Conservation (phyloP, 2,329 filamentous ascomycete species). For the Apiospora arundinis region DNA sequence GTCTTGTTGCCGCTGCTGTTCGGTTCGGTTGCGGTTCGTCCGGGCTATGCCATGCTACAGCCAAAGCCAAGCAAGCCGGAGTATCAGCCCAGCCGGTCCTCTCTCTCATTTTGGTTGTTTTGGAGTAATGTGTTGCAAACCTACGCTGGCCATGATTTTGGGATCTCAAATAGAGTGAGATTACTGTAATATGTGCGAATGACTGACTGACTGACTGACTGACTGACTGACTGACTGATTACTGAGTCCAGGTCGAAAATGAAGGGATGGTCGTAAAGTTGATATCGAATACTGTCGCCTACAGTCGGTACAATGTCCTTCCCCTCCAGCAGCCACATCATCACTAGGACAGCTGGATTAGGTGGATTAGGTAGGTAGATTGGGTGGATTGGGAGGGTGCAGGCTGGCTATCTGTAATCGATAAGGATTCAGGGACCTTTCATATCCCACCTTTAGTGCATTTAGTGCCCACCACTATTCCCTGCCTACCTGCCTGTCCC, state of each 20-base stretch:
- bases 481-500: not conserved
- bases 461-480: no score
- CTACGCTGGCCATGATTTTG: slow-evolving; percentile 2
- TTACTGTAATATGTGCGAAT: not conserved
- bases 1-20: slow-evolving; percentile 75
- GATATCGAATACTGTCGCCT: not conserved
- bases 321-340: slow-evolving; percentile 15
- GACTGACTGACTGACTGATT: not conserved
- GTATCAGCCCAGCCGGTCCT: slow-evolving; percentile 19
- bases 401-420: not conserved
- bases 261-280: not conserved
- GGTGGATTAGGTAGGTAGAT: not conserved
- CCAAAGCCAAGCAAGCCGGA: slow-evolving; percentile 9
- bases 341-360: not conserved
- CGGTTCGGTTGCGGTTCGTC: slow-evolving; percentile 65
- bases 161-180: not conserved
- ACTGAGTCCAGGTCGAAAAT: not conserved
- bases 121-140: slow-evolving; percentile 2
- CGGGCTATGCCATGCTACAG: slow-evolving; percentile 83
- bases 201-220: not conserved
- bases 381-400: not conserved
- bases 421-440: not conserved
- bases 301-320: not conserved
- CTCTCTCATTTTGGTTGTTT: not conserved
- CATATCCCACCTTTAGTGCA: no score